A percentile compares a stretch with the other conserved stretches of the same genome.
Evolutionary conservation across 1,284 basidiomycete genomes (phyloP).

Genomic region (Amylostereum areolatum): DNA sequence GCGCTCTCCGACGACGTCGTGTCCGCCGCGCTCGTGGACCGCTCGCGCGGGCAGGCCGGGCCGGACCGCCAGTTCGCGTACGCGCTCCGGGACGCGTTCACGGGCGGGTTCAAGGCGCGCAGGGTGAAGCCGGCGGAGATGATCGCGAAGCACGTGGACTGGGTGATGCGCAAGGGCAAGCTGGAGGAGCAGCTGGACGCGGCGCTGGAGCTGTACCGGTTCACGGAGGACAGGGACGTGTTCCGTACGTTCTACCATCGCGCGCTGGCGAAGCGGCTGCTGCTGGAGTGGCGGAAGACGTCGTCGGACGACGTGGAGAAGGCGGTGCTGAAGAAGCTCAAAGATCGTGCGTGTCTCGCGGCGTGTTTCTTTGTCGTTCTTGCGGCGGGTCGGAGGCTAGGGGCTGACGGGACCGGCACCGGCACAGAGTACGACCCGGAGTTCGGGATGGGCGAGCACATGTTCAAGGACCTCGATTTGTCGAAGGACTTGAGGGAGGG

Average conservation of each 20-base stretch:
- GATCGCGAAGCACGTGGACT: conserved; percentile 89
- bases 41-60: conserved; percentile 21
- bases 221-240: conserved; percentile 87
- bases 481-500: conserved; percentile 65
- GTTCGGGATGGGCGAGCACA: conserved; percentile 83
- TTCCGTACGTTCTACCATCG: conserved; percentile 95
- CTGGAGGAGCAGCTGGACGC: conserved; percentile 70
- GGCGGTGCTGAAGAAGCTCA: conserved; percentile 83
- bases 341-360: conserved; percentile 78
- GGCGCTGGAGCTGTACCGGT: conserved; percentile 82
- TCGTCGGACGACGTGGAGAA: conserved; percentile 92
- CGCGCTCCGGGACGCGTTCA: conserved; percentile 71
- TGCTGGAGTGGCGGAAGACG: conserved; percentile 81
- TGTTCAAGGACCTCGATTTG: conserved; percentile 83
- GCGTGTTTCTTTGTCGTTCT: too few relatives aligned
- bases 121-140: conserved; percentile 90
- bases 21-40: conserved; percentile 37
- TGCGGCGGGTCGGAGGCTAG: too few relatives aligned
- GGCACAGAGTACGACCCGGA: conserved; percentile 77
- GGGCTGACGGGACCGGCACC: conserved; percentile 1
- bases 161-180: conserved; percentile 78
- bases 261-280: conserved; percentile 81
- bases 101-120: conserved; percentile 75
- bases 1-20: conserved; percentile 52
- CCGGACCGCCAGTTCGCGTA: conserved; percentile 51